Evolutionary conservation across 192 early-diverging fungal species (phyloP).

Genomic region (Coemansia umbellata): DNA sequence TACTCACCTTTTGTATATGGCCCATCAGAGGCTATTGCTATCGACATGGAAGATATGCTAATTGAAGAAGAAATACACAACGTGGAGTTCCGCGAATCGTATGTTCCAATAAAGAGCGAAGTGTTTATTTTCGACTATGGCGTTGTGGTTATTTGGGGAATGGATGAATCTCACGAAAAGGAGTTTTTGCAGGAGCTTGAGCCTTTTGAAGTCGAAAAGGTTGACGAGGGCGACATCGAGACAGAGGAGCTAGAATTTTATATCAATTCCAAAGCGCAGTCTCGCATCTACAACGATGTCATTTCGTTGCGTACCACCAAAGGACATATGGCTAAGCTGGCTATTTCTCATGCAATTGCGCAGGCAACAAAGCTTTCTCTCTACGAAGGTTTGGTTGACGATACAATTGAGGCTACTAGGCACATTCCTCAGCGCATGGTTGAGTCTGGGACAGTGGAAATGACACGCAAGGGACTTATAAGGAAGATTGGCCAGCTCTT

Average conservation of each 20-base stretch:
- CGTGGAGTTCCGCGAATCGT: constrained; percentile 38
- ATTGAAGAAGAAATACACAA: constrained; percentile 17
- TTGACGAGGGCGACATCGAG: constrained; percentile 63
- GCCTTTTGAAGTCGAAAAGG: constrained; percentile 51
- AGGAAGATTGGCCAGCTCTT: constrained; percentile 95
- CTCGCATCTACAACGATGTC: constrained; percentile 84
- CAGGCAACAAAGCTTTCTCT: constrained; percentile 91
- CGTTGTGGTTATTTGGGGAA: constrained; percentile 95
- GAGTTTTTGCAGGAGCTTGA: constrained; percentile 75
- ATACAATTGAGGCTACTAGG: constrained; percentile 83
- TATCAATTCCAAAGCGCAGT: constrained; percentile 61
- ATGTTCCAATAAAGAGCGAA: constrained; percentile 59
- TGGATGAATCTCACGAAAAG: constrained; percentile 78
- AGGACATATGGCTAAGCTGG: constrained; percentile 87
- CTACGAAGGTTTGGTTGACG: constrained; percentile 90
- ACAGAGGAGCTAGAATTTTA: constrained; percentile 79
- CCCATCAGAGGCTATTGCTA: constrained; percentile 34
- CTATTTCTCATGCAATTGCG: constrained; percentile 93
- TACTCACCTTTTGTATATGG: constrained; percentile 51
- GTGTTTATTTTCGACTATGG: constrained; percentile 92
- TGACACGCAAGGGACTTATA: constrained; percentile 88
- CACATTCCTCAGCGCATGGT: constrained; percentile 93
- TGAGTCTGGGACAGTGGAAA: constrained; percentile 84
- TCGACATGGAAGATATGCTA: constrained; percentile 38
- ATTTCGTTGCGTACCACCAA: constrained; percentile 75